A percentile compares a stretch with the other conserved stretches of the same genome.
Conservation (phyloP, 2,329 filamentous ascomycete genomes). For the Sporothrix variecibatus region DNA sequence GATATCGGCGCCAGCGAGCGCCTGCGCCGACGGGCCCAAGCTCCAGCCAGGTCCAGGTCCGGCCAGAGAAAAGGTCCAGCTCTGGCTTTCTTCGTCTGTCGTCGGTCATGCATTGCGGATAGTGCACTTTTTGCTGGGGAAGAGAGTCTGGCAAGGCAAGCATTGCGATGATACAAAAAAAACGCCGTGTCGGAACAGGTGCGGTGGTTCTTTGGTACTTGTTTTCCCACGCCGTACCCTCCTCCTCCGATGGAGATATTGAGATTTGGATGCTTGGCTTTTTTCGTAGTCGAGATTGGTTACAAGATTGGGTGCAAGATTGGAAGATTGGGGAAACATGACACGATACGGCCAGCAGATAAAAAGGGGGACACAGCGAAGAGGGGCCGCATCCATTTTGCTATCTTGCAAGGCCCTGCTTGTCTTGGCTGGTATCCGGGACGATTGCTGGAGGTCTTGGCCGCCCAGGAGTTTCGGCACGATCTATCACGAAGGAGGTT, state of each 20-base stretch:
- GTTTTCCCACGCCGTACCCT: not conserved
- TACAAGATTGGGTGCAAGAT: not conserved
- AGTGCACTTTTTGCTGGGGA: too few species aligned
- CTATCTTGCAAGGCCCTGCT: not conserved
- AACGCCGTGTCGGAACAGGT: not conserved
- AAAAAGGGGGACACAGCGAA: not conserved
- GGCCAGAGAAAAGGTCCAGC: not conserved
- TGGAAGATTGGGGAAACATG: not conserved
- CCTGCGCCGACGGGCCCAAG: not conserved
- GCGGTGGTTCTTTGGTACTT: not conserved
- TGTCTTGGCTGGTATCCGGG: not conserved
- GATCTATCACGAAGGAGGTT: not conserved
- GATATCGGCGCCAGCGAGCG: not conserved
- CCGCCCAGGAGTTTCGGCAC: not conserved
- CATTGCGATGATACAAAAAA: not conserved
- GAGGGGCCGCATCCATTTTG: too few species aligned
- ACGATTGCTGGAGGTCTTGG: not conserved
- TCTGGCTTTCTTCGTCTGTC: not conserved
- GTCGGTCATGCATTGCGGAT: conserved; percentile 4
- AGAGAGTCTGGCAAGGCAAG: not conserved
- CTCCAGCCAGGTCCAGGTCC: not conserved
- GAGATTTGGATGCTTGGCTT: not conserved
- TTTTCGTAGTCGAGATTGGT: not conserved
- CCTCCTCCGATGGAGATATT: not conserved
- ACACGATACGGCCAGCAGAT: too few species aligned